Base-by-base conservation (phyloP, 2,329 filamentous ascomycete genomes). In the Paraphoma sp. region DNA sequence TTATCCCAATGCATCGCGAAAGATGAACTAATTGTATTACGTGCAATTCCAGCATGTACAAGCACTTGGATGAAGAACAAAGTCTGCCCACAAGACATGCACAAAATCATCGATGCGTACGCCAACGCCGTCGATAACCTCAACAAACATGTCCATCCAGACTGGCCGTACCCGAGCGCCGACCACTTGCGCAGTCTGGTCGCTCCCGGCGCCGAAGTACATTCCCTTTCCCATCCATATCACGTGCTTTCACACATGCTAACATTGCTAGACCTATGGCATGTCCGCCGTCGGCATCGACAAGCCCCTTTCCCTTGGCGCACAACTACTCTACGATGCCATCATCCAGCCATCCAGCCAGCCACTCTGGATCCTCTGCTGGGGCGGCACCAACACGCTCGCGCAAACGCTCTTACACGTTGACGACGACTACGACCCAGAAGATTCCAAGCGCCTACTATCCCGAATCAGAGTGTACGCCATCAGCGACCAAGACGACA, bases 401-500 rank as follows among this genome's bases (percentile, higher is more conserved):
- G 83, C 83, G 3, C 78, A 83, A 51, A 81, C 79, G 1, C 73
- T 85, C 9, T 66, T 78, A 29, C 71, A 79, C 14, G 76, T 81
- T 41, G 72, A 75, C 29, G 56, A 65, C 14, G 68, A 67, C 14
- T 63, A 57, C 61, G 56, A 70, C 1, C 72, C 73, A 4, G 73
- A 75, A 50, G 72, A 76, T 51, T 68, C 72, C 5, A 64, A 64
- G 28, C 70, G 72, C 11, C 63, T 76, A 1, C 59, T 73, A 16
- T 74, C 72, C 1, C 68, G 72, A 10, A 42, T 76, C 2, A 69
- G 74, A 2, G 68, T 76, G 3, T 76, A 76, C 30, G 73, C 84
- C 36, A 86, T 87, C 52, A 86, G 83, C 6, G 85, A 87, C 59
- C 85, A 87, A 60, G 85, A 87, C 57, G 81, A 87, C 57, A 81